Evolutionary conservation across 2,329 filamentous ascomycete genomes (phyloP).

Genomic region (Sarocladium kiliense): DNA sequence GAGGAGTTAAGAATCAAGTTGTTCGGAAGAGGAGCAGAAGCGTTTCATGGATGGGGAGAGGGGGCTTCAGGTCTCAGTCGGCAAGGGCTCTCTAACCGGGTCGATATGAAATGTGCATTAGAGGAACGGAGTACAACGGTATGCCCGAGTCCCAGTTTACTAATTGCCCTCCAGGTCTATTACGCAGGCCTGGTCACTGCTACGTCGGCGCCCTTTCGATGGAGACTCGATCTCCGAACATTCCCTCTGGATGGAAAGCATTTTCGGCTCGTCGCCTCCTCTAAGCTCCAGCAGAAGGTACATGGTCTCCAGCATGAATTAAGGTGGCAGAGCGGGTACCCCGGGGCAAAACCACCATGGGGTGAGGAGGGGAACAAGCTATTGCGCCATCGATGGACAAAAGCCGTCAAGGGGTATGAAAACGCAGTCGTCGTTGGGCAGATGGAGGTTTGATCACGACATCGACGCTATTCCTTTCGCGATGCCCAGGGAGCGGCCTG

Average conservation of each 20-base stretch:
- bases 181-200: conserved; percentile 1
- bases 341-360: neutral
- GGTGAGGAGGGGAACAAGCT: neutral
- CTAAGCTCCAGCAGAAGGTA: neutral
- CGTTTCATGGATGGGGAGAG: conserved; percentile 5
- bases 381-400: conserved; percentile 29
- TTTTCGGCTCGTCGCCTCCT: conserved; percentile 8
- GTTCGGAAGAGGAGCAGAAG: conserved; percentile 2
- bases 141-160: conserved; percentile 7
- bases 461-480: conserved; percentile 47
- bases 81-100: neutral
- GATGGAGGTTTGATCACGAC: conserved; percentile 39
- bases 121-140: neutral
- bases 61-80: conserved; percentile 5
- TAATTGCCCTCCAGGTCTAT: conserved; percentile 4
- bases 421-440: neutral
- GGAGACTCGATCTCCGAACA: conserved; percentile 2
- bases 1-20: neutral
- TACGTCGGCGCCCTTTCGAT: neutral
- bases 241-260: neutral
- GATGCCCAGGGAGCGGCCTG: conserved; percentile 23
- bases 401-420: neutral
- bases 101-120: neutral
- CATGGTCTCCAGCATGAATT: neutral
- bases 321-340: neutral